Evolutionary conservation across 805 yeast genomes (phyloP).

Genomic region (Candida quercuum): DNA sequence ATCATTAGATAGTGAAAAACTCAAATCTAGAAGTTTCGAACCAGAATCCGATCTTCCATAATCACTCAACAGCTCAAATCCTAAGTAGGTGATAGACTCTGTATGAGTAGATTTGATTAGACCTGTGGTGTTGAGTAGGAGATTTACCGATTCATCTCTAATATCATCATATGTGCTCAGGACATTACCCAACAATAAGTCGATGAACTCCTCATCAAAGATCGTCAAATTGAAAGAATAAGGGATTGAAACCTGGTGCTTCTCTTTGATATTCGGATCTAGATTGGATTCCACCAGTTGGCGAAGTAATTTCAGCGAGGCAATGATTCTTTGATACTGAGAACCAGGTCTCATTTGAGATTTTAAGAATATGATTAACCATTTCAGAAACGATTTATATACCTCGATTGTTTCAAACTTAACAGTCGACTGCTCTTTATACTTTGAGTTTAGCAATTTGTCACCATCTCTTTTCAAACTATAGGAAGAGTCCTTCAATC

Average conservation of each 20-base stretch:
- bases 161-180: slow-evolving; percentile 76
- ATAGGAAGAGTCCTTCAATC: slow-evolving; percentile 68
- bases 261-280: slow-evolving; percentile 41
- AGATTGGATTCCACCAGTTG: slow-evolving; percentile 50
- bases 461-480: slow-evolving; percentile 46
- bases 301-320: slow-evolving; percentile 43
- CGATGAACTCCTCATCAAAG: slow-evolving; percentile 32
- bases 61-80: slow-evolving; percentile 34
- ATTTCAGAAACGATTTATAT: slow-evolving; percentile 34
- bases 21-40: slow-evolving; percentile 55
- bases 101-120: slow-evolving; percentile 7
- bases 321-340: slow-evolving; percentile 47
- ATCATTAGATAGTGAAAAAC: slow-evolving; percentile 34
- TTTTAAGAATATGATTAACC: slow-evolving; percentile 33
- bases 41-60: slow-evolving; percentile 74
- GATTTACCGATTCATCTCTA: slow-evolving; percentile 42
- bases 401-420: slow-evolving; percentile 25
- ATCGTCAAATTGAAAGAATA: slow-evolving; percentile 45
- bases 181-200: slow-evolving; percentile 55
- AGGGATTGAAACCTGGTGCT: slow-evolving; percentile 39
- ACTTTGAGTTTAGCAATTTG: slow-evolving; percentile 34
- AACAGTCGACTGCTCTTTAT: slow-evolving; percentile 32
- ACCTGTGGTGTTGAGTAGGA: slow-evolving; percentile 32
- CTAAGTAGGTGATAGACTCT: slow-evolving; percentile 18
- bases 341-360: slow-evolving; percentile 46